Conservation (phyloP, 352 stramenopile genomes). For the Globisporangium viniferum region DNA sequence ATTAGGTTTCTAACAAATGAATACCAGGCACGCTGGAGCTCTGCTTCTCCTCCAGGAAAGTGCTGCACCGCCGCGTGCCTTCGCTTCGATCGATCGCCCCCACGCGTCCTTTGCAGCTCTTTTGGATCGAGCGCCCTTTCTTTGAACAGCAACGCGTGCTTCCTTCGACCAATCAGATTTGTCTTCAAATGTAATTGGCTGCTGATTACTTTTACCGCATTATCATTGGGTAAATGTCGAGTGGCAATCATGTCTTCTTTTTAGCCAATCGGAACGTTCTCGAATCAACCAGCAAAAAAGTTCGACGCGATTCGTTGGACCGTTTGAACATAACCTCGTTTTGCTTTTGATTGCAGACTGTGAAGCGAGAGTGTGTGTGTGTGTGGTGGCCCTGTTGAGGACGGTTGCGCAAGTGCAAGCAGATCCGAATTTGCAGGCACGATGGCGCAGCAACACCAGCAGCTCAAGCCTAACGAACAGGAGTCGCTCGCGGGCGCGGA, state of each 20-base stretch:
- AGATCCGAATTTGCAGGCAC: slow-evolving; percentile 12
- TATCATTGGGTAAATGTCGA: not conserved
- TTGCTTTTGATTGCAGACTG: not conserved
- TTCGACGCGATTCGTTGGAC: slow-evolving; percentile 1
- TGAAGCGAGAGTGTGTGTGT: not conserved
- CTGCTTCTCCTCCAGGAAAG: not conserved
- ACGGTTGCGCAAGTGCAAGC: not conserved
- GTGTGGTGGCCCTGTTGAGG: not conserved
- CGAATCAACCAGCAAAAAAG: not conserved
- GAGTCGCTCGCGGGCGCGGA: slow-evolving; percentile 8
- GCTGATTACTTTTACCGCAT: not conserved
- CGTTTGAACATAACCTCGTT: not conserved
- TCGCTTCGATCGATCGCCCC: slow-evolving; percentile 1
- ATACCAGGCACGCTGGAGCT: not conserved
- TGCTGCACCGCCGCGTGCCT: not conserved
- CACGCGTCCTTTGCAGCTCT: not conserved
- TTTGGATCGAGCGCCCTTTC: not conserved
- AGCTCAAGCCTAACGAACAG: not conserved
- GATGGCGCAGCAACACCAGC: slow-evolving; percentile 9
- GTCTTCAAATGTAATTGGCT: not conserved
- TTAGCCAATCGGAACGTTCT: not conserved
- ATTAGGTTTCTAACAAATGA: too few relatives aligned
- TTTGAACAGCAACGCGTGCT: not conserved
- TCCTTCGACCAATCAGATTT: not conserved
- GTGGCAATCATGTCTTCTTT: not conserved